Evolutionary conservation across 768 basidiomycete species (phyloP), one percentile per base, ranked within the genome.

Genomic region (Hebeloma cylindrosporum): DNA sequence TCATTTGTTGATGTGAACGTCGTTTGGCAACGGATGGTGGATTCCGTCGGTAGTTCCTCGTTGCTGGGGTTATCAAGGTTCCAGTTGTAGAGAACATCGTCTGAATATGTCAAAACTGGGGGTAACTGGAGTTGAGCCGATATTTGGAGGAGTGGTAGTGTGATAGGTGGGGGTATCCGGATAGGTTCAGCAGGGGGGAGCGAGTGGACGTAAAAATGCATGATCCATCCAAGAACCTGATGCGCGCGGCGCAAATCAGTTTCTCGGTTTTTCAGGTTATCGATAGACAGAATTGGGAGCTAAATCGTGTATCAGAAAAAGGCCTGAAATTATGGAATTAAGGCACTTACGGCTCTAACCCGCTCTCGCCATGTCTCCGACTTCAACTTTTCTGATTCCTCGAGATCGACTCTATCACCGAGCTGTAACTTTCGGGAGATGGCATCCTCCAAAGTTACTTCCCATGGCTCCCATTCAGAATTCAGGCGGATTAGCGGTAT

Each of bases 21-120:
- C 1, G 83, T 83, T 48, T 73, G 71, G 47, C 75, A 78, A 32
- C 76, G 75, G 39, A 93, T 70, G 57, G 90, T 83, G 42, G 81
- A 66, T 4, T 78, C 63, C 22, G 76, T 68, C 1, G 74, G 79
- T 66, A 68, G 13, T 66, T 71, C 59, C 53, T 46, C 66, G 36
- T 36, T 48, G 51, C 61, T 23, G 43, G 72, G 45, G 57, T 72
- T 66, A 25, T 46, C 64, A 41, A 62, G 70, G 48, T 59, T 41
- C 84, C 86, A 89, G 61, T 95, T 95, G 67, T 93, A 96, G 20
- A 96, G 76, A 6, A 96, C 93, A 21, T 85, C 85, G 61, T 95
- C 93, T 7, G 93, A 85, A 60, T 93, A 96, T 3, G 93, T 96
- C 45, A 93, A 73, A 29, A 95, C 72, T 0, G 94, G 92, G 0